Base-by-base conservation (phyloP, 352 stramenopile genomes). In the Phytophthora fragariae region DNA sequence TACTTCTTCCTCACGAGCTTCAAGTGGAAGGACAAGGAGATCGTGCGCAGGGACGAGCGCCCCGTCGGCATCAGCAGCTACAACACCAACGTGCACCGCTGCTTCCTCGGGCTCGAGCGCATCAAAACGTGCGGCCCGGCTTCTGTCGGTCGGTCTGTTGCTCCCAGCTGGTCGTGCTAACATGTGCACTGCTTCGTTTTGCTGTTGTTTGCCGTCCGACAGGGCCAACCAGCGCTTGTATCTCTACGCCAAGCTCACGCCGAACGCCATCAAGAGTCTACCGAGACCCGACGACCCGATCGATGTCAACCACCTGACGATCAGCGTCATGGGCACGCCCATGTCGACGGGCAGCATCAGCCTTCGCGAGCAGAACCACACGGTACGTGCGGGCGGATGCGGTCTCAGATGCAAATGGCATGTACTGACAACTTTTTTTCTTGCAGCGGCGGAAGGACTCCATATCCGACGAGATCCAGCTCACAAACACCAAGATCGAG, bases 1-100 rank as follows among this genome's bases (percentile, higher is more conserved):
- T 95, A 95, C 58, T 97, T 95, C 69, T 97, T 97, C 69, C 78
- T 97, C 12, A 92, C 87, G 29, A 95, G 88, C 68, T 93, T 92
- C 81, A 88, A 89, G 69, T 95, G 85, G 82, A 93, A 93, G 60
- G 90, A 97, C 75, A 93, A 93, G 70, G 90, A 97, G 68, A 84
- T 97, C 37, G 86, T 94, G 57, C 84, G 90, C 69, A 91, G 84
- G 46, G 85, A 93, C 64, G 88, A 95, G 56, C 85, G 86, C 19
- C 89, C 89, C 1, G 83, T 93, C 14, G 87, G 88, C 1, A 79
- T 92, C 65, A 90, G 85, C 68, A 93, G 86, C 82, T 96, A 94
- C 85, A 92, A 96, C 57, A 93, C 83, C 7, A 95, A 89, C 59
- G 80, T 92, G 17, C 89, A 97, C 54, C 86, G 88, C 44, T 90